These are phyloP conservation scores for Flaveria bidentis DNA, from an alignment of 129 eudicot genomes.

Conservation along the genomic window DNA sequence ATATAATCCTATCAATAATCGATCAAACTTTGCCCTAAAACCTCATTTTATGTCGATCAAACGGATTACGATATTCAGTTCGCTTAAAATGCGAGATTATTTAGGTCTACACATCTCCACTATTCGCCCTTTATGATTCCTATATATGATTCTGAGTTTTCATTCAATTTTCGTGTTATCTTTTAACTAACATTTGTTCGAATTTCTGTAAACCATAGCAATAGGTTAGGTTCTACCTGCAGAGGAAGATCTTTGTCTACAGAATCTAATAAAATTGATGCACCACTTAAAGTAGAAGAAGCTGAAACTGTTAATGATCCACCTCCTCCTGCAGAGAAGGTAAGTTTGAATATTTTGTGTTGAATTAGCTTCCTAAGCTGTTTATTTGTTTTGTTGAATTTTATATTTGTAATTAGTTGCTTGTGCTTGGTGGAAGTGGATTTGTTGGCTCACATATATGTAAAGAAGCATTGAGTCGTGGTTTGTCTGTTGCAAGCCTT, in stretches of 20 bases:
- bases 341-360: slow-evolving; percentile 9
- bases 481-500: slow-evolving; percentile 80
- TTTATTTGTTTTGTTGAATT: not conserved
- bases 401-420: slow-evolving; percentile 50
- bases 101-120: not conserved
- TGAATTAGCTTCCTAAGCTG: not conserved
- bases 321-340: slow-evolving; percentile 88
- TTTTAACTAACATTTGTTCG: slow-evolving; percentile 8
- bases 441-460: slow-evolving; percentile 95
- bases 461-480: slow-evolving; percentile 73
- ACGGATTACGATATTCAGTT: slow-evolving; percentile 8
- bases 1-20: not conserved
- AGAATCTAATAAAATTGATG: slow-evolving; percentile 54
- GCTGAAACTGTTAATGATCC: slow-evolving; percentile 71
- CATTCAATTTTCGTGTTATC: slow-evolving; percentile 14
- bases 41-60: not conserved
- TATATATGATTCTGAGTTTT: not conserved
- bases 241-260: slow-evolving; percentile 61
- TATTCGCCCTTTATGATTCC: not conserved
- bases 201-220: slow-evolving; percentile 24
- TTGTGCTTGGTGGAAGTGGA: slow-evolving; percentile 95
- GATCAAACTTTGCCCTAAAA: not conserved
- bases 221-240: slow-evolving; percentile 37
- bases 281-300: slow-evolving; percentile 63
- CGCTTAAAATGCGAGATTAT: not conserved